phyloP scores from a whole-genome alignment of 2,329 filamentous ascomycete genomes.

The Trichoderma endophyticum region DNA sequence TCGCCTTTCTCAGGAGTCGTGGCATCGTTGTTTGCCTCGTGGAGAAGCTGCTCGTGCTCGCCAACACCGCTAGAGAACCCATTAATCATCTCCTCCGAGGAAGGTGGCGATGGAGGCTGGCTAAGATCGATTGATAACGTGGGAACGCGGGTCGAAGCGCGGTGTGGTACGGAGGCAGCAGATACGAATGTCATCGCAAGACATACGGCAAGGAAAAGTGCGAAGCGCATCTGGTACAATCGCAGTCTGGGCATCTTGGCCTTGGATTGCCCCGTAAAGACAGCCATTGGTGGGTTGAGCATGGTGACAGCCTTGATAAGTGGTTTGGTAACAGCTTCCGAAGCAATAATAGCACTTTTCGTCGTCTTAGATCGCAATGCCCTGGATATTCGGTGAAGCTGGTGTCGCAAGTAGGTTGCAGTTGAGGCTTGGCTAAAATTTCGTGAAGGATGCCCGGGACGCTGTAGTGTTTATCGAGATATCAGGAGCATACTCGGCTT shows the following conservation, averaged over 20 bases:
- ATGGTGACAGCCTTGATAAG: background rate
- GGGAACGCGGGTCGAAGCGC: constrained; percentile 15
- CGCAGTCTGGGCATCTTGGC: background rate
- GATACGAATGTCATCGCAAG: constrained; percentile 13
- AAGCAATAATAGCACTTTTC: background rate
- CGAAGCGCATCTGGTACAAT: background rate
- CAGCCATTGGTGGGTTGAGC: background rate
- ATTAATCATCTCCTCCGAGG: background rate
- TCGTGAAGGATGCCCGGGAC: background rate
- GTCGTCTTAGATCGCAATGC: background rate
- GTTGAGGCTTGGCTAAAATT: background rate
- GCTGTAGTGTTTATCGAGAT: background rate
- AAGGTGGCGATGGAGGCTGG: background rate
- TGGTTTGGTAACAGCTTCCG: background rate
- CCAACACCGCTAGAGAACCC: background rate
- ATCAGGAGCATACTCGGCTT: background rate
- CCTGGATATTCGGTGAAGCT: background rate
- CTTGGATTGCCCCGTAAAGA: background rate
- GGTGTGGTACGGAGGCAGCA: constrained; percentile 1
- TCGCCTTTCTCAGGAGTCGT: constrained; percentile 17
- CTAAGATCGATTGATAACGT: background rate
- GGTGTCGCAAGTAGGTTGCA: background rate
- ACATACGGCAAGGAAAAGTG: constrained; percentile 7
- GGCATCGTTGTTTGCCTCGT: background rate
- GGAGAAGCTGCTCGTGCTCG: background rate